A percentile compares a stretch with the other conserved stretches of the same genome.
These are phyloP conservation scores for Acanthamoeba castellanii DNA, from an alignment of 208 protist genomes.

Conservation along the genomic window DNA sequence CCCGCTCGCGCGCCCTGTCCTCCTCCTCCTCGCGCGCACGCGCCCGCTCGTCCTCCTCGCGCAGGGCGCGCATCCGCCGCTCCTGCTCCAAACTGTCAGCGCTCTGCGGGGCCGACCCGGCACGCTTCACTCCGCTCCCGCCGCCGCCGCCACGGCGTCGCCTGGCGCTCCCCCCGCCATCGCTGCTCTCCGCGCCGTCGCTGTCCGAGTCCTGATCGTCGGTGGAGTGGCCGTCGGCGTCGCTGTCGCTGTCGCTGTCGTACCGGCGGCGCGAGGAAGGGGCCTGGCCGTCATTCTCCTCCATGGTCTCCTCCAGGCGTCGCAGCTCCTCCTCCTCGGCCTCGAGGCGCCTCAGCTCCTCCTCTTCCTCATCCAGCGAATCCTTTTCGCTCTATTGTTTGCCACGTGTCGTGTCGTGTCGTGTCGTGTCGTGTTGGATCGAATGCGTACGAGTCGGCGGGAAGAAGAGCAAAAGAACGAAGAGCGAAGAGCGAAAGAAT, in stretches of 20 bases:
- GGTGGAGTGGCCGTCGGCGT: neutral
- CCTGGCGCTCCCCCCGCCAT: neutral
- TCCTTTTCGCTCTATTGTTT: neutral
- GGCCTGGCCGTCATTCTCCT: neutral
- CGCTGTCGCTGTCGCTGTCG: neutral
- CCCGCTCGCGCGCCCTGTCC: neutral
- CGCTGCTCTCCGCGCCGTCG: neutral
- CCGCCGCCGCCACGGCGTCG: neutral
- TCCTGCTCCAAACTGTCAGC: neutral
- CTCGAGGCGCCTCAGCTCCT: neutral
- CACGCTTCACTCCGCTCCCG: neutral
- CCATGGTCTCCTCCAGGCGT: neutral
- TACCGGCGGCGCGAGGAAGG: neutral
- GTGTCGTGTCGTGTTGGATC: no score
- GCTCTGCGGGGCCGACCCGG: no score
- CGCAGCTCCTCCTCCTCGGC: conserved; percentile 1
- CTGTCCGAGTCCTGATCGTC: neutral
- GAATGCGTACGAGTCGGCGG: no score
- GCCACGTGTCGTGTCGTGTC: no score
- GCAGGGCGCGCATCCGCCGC: neutral
- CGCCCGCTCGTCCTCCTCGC: neutral
- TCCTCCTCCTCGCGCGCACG: neutral
- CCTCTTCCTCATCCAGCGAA: neutral
- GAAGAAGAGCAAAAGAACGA: neutral
- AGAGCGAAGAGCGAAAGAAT: neutral